phyloP scores from a whole-genome alignment of 2,329 filamentous ascomycete genomes.

The Whalleya microplaca region DNA sequence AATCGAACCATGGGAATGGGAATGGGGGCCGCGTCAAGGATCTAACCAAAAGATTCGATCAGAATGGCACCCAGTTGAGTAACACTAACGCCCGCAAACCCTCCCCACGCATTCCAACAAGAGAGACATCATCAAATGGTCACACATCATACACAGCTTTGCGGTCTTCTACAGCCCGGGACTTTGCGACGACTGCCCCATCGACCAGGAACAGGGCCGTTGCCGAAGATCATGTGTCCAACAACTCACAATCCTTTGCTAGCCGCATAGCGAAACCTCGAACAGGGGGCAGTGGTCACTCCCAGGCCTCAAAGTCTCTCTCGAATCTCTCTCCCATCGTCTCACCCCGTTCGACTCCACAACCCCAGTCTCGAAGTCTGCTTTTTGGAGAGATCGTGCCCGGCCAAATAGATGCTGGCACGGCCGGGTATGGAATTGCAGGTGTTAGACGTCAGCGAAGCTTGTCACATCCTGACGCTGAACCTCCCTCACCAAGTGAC shows the following conservation, averaged over 20 bases:
- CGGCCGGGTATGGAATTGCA: conserved; percentile 65
- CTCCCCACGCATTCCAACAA: conserved; percentile 39
- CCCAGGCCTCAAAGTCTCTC: conserved; percentile 49
- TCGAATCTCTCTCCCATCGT: conserved; percentile 43
- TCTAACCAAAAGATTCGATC: conserved; percentile 78
- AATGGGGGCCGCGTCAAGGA: conserved; percentile 67
- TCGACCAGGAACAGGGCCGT: conserved; percentile 49
- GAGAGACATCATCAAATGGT: conserved; percentile 41
- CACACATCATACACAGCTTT: conserved; percentile 46
- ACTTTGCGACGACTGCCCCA: conserved; percentile 37
- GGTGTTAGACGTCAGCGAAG: conserved; percentile 55
- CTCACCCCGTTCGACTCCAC: conserved; percentile 32
- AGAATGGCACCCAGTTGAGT: conserved; percentile 47
- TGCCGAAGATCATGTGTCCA: conserved; percentile 55
- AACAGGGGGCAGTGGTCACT: conserved; percentile 38
- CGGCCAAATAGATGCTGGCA: conserved; percentile 56
- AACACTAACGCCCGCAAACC: conserved; percentile 42
- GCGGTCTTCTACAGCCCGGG: conserved; percentile 42
- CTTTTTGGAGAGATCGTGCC: conserved; percentile 77
- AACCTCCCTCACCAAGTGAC: conserved; percentile 67
- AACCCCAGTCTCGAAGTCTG: conserved; percentile 51
- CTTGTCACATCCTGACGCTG: conserved; percentile 58
- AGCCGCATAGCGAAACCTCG: conserved; percentile 61
- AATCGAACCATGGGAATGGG: conserved; percentile 34
- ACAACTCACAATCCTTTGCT: conserved; percentile 61